Conservation (phyloP, 116 monocot genomes). For the Papilionanthe hybrid region DNA sequence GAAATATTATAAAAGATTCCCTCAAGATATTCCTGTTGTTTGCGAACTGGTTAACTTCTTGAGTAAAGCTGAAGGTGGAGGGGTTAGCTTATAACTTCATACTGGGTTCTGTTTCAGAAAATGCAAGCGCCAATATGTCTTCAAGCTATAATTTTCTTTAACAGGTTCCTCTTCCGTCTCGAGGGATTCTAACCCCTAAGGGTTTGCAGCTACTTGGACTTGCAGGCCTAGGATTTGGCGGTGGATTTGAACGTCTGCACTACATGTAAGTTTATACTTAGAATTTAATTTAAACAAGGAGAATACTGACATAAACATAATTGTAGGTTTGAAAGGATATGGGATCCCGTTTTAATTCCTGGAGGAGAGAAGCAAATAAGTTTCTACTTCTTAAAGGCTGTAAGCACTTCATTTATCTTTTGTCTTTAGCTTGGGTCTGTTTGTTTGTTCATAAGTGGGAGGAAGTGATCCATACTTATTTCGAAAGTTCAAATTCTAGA, state of each 20-base stretch:
- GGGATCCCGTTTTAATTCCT: constrained; percentile 80
- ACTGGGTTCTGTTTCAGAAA: not conserved
- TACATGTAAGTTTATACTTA: constrained; percentile 52
- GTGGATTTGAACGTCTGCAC: constrained; percentile 93
- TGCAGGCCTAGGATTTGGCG: constrained; percentile 70
- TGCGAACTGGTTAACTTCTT: constrained; percentile 58
- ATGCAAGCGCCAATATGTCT: not conserved
- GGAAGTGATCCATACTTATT: not conserved
- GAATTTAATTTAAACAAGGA: constrained; percentile 1
- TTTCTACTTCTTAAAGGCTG: constrained; percentile 77
- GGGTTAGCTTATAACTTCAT: constrained; percentile 44
- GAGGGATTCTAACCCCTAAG: constrained; percentile 76
- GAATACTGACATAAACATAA: not conserved
- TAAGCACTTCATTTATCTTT: not conserved
- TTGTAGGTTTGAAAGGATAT: constrained; percentile 77
- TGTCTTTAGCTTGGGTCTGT: not conserved
- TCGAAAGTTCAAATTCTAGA: not conserved
- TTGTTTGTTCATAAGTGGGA: not conserved
- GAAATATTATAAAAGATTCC: constrained; percentile 90
- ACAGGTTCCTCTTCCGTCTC: constrained; percentile 83
- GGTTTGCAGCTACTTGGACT: constrained; percentile 84
- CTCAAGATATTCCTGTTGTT: constrained; percentile 64
- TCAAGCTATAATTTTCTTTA: constrained; percentile 9
- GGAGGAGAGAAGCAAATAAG: constrained; percentile 66
- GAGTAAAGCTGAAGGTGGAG: constrained; percentile 64